Evolutionary conservation across 2,329 filamentous ascomycete species (phyloP).

Genomic region (Periconia sp.): DNA sequence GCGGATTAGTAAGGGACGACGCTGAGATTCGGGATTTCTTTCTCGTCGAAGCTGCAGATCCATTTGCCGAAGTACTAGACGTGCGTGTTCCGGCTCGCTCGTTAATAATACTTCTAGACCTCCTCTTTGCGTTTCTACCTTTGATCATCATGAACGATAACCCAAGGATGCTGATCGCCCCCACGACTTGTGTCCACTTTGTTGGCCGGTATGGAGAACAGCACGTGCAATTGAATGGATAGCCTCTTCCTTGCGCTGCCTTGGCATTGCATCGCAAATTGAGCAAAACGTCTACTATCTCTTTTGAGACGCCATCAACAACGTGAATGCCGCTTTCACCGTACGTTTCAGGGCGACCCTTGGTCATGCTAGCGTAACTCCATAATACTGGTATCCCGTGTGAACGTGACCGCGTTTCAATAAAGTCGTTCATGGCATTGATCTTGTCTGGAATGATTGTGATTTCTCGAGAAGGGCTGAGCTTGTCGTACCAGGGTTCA

Average conservation of each 20-base stretch:
- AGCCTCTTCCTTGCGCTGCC: constrained; percentile 42
- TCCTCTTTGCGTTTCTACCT: no score
- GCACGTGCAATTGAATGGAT: constrained; percentile 59
- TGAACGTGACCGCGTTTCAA: constrained; percentile 50
- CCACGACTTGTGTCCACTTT: constrained; percentile 44
- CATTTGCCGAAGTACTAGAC: no score
- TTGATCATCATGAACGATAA: no score
- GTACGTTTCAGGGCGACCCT: constrained; percentile 45
- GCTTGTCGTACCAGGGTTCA: constrained; percentile 51
- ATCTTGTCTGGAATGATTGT: constrained; percentile 59
- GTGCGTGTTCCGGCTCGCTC: no score
- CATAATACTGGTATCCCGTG: constrained; percentile 53
- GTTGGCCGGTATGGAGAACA: constrained; percentile 54
- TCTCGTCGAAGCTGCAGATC: no score
- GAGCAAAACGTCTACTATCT: constrained; percentile 60
- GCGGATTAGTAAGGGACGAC: no score
- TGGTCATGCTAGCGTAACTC: constrained; percentile 59
- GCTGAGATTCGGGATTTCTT: no score
- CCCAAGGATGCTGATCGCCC: no score
- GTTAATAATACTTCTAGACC: no score
- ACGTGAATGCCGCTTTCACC: constrained; percentile 59
- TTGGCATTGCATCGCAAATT: constrained; percentile 62
- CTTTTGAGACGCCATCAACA: constrained; percentile 52
- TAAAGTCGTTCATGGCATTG: constrained; percentile 59
- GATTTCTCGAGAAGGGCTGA: constrained; percentile 50